Evolutionary conservation across 2,329 filamentous ascomycete species (phyloP), one percentile per base, ranked within the genome.

Genomic region (Cladosporium velox): DNA sequence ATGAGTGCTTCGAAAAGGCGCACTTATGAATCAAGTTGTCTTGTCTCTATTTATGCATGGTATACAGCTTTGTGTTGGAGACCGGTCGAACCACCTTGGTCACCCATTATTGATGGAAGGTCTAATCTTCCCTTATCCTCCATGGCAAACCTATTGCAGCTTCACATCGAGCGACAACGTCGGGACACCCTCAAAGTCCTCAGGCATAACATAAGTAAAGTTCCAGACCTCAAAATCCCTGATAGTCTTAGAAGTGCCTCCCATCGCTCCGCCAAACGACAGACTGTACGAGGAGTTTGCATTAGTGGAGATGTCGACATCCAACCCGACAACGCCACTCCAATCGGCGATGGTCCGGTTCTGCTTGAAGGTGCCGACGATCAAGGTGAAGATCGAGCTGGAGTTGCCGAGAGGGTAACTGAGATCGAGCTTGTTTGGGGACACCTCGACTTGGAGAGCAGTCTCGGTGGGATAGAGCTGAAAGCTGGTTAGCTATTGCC

Each of bases 331-430:
- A 0, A 87, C 74, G 67, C 86, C 84, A 0, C 72, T 75, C 79
- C 84, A 85, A 1, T 77, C 73, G 0, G 71, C 51, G 1, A 87
- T 75, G 35, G 83, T 83, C 6, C 75, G 77, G 69, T 79, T 81
- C 2, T 76, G 74, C n/a, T 68, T 67, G 7, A 84, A 82, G 2
- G 83, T 82, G 0, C 80, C 82, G 0, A 87, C 79, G 2, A 85
- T 69, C 28, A 87, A 79, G 1, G 79, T 81, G 71, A 87, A 87
- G 18, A 80, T 75, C 28, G 82, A 64, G 35, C 63, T 65, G 11
- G 77, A 71, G 52, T 82, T 85, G 1, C 85, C 86, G 15, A 76
- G 69, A 0, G 86, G 86, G 68, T 89, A 89, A 0, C 81, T 81
- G 2, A 89, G 72, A 12, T 79, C 80, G 7, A 89, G 75, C 18